These are phyloP conservation scores for Curvularia sp. DNA, from an alignment of 2,329 filamentous ascomycete genomes.

Conservation along the genomic window DNA sequence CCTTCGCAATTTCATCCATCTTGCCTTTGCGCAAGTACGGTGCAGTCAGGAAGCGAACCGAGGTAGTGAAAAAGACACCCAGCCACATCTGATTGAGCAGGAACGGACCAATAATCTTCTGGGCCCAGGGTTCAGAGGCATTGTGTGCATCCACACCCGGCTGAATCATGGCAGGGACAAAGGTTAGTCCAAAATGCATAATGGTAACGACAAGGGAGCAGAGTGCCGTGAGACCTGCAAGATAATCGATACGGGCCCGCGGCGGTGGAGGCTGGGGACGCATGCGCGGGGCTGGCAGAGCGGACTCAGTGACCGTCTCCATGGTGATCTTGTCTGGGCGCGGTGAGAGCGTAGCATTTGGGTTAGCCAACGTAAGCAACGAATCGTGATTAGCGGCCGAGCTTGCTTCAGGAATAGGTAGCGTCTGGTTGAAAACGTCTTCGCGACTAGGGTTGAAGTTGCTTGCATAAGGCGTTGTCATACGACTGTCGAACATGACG, in stretches of 20 bases:
- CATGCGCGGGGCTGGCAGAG: constrained; percentile 42
- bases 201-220: constrained; percentile 56
- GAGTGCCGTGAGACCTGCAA: constrained; percentile 57
- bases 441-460: constrained; percentile 27
- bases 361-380: constrained; percentile 26
- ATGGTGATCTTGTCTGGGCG: constrained; percentile 37
- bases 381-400: constrained; percentile 15
- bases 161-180: constrained; percentile 50
- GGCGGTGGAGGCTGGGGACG: constrained; percentile 34
- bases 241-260: constrained; percentile 53
- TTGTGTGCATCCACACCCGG: constrained; percentile 50
- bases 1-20: constrained; percentile 54
- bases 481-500: constrained; percentile 33
- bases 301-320: constrained; percentile 42
- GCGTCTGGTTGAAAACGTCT: constrained; percentile 16
- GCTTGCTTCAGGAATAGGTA: neutral
- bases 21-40: constrained; percentile 55
- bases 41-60: constrained; percentile 55
- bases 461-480: constrained; percentile 32
- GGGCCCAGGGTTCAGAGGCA: constrained; percentile 51
- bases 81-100: constrained; percentile 58
- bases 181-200: constrained; percentile 57
- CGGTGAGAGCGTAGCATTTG: neutral
- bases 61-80: constrained; percentile 59
- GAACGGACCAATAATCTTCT: constrained; percentile 54